Conservation (phyloP, 2,329 filamentous ascomycete genomes). For the Apiospora sp. region DNA sequence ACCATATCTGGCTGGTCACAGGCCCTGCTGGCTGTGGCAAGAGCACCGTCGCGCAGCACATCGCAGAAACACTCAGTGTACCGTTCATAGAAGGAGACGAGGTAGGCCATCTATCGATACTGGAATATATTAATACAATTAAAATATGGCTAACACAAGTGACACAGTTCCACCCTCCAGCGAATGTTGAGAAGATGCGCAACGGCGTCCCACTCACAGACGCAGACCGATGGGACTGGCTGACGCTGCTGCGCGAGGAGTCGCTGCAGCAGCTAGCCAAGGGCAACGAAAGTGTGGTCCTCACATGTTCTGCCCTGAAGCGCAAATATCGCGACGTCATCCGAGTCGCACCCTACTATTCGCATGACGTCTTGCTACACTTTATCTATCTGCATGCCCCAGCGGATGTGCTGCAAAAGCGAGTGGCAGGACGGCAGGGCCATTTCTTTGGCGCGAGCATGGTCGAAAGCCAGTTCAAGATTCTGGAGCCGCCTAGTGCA, state of each 20-base stretch:
- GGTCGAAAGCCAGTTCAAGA: conserved; percentile 91
- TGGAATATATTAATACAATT: not conserved
- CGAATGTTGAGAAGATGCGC: conserved; percentile 93
- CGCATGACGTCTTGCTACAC: conserved; percentile 78
- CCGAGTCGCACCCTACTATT: conserved; percentile 79
- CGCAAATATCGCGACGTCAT: conserved; percentile 96
- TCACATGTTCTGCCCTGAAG: conserved; percentile 96
- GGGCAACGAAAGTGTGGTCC: conserved; percentile 78
- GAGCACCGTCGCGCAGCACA: conserved; percentile 73
- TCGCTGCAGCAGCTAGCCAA: conserved; percentile 63
- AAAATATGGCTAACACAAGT: conserved; percentile 19
- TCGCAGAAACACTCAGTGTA: conserved; percentile 68
- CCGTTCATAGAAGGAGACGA: conserved; percentile 82
- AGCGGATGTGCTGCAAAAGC: conserved; percentile 76
- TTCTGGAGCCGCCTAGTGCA: conserved; percentile 79
- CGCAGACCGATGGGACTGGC: conserved; percentile 97
- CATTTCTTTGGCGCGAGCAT: conserved; percentile 98
- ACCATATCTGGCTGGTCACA: conserved; percentile 83
- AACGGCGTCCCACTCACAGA: conserved; percentile 86
- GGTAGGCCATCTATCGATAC: conserved; percentile 57
- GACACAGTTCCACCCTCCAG: conserved; percentile 72
- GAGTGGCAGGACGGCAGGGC: conserved; percentile 77
- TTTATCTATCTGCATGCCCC: conserved; percentile 90
- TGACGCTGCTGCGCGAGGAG: conserved; percentile 78
- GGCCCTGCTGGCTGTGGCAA: conserved; percentile 83